Evolutionary conservation across 352 stramenopile genomes (phyloP).

Genomic region (Phytophthora boehmeriae): DNA sequence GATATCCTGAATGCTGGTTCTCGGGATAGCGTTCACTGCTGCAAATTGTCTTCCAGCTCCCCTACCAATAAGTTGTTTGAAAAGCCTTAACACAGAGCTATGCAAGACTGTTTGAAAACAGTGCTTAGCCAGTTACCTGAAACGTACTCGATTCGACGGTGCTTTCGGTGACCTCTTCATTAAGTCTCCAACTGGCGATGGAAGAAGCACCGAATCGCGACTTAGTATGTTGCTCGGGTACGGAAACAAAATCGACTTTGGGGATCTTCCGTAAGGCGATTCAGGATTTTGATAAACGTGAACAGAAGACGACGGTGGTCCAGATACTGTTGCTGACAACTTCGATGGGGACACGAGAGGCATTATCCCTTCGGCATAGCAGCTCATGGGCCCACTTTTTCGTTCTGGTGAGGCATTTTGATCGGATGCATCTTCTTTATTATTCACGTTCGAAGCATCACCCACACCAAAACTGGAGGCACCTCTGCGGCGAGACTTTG

Average conservation of each 20-base stretch:
- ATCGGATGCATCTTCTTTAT: slow-evolving; percentile 1
- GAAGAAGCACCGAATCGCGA: slow-evolving; percentile 38
- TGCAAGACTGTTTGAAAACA: background rate
- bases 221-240: slow-evolving; percentile 31
- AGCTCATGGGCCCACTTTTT: background rate
- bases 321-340: slow-evolving; percentile 11
- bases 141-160: slow-evolving; percentile 45
- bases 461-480: slow-evolving; percentile 16
- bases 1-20: slow-evolving; percentile 38
- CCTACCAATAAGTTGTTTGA: slow-evolving; percentile 18
- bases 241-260: slow-evolving; percentile 31
- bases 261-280: slow-evolving; percentile 18
- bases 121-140: slow-evolving; percentile 33
- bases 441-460: slow-evolving; percentile 3
- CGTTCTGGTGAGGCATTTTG: slow-evolving; percentile 1
- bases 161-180: slow-evolving; percentile 51
- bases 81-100: background rate
- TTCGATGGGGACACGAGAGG: slow-evolving; percentile 28
- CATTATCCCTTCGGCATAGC: slow-evolving; percentile 20
- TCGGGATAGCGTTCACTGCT: slow-evolving; percentile 45
- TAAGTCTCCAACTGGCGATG: slow-evolving; percentile 46
- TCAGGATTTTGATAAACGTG: slow-evolving; percentile 22
- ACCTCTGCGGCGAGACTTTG: slow-evolving; percentile 25
- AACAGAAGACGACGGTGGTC: slow-evolving; percentile 28
- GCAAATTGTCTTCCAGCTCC: slow-evolving; percentile 64